Evolutionary conservation across 2,329 filamentous ascomycete genomes (phyloP), one percentile per base, ranked within the genome.

Genomic region (Mycosphaerella sp.): DNA sequence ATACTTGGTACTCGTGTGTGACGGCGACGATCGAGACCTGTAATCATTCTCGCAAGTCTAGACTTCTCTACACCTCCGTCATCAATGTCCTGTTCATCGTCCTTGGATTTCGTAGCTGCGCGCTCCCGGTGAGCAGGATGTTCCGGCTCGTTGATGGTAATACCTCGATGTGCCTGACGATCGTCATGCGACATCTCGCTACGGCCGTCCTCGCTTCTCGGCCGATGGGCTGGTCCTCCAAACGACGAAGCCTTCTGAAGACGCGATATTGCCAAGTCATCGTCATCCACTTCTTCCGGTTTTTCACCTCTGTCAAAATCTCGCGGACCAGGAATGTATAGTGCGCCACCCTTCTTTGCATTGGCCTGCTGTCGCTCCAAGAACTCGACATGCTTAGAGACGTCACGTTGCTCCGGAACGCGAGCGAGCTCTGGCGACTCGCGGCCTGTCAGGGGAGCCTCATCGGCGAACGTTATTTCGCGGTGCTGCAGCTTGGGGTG

Each of bases 291-390:
- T 16, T 76, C 71, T 59, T 82, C 71, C 3, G 90, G 90, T 8
- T 83, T 75, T 54, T 88, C 78, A 21, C 91, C 93, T 44, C 82
- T 81, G 62, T 98, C 93, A 43, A 86, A 90, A 64, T 97, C 93
- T 61, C 90, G 78, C 1, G 93, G 93, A 16, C 90, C 90, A 0
- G 93, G 93, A 61, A 98, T 97, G 36, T 89, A 85, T 39, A 97
- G 73, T 0, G 89, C 82, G 30, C 84, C 82, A 47, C 82, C 84
- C 55, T 82, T 81, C 1, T 75, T 76, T 4, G 61, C 61, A 34
- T 64, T 62, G 50, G 87, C 85, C 34, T 89, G 81, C 67, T 96
- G 91, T 28, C 86, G 84, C 67, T 95, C 82, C 12, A 96, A 68
- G 62, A 97, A 93, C 5, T 86, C 86, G 63, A 96, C 94, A 64